A percentile compares a stretch with the other conserved stretches of the same genome.
phyloP scores from a whole-genome alignment of 1,139 yeast species.

The Yamadazyma songkhlaensis region DNA sequence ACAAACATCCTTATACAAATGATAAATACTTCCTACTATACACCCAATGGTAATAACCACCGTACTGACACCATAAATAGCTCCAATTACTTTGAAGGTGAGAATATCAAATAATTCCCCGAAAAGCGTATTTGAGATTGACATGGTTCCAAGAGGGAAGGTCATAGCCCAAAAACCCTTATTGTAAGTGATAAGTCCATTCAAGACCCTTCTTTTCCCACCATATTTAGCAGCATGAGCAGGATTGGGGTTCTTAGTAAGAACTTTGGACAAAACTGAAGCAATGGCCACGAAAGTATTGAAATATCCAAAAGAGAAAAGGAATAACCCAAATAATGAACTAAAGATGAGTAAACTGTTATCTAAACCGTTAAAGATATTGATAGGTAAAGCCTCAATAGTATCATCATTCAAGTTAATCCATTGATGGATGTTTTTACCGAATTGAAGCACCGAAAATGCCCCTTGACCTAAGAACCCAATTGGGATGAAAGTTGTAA shows the following conservation, averaged over 20 bases:
- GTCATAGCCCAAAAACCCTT: slow-evolving; percentile 84
- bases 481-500: slow-evolving; percentile 28
- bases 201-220: slow-evolving; percentile 13
- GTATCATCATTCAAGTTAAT: slow-evolving; percentile 8
- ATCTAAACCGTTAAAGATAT: slow-evolving; percentile 12
- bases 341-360: slow-evolving; percentile 17
- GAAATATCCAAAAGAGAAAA: slow-evolving; percentile 62
- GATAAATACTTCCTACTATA: slow-evolving; percentile 24
- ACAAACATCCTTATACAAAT: slow-evolving; percentile 5
- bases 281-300: slow-evolving; percentile 55
- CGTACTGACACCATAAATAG: slow-evolving; percentile 52
- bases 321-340: slow-evolving; percentile 39
- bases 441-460: slow-evolving; percentile 60
- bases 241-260: slow-evolving; percentile 26
- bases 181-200: slow-evolving; percentile 43
- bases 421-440: slow-evolving; percentile 31
- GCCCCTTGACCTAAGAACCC: slow-evolving; percentile 75
- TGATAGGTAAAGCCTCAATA: neutral
- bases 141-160: slow-evolving; percentile 87
- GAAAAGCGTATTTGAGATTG: slow-evolving; percentile 55
- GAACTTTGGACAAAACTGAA: slow-evolving; percentile 38
- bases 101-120: slow-evolving; percentile 37
- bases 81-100: slow-evolving; percentile 59
- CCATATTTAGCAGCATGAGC: slow-evolving; percentile 17
- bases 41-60: slow-evolving; percentile 30